These are phyloP conservation scores for Penicillium diatomitis DNA, from an alignment of 495 filamentous ascomycete genomes.

Conservation along the genomic window DNA sequence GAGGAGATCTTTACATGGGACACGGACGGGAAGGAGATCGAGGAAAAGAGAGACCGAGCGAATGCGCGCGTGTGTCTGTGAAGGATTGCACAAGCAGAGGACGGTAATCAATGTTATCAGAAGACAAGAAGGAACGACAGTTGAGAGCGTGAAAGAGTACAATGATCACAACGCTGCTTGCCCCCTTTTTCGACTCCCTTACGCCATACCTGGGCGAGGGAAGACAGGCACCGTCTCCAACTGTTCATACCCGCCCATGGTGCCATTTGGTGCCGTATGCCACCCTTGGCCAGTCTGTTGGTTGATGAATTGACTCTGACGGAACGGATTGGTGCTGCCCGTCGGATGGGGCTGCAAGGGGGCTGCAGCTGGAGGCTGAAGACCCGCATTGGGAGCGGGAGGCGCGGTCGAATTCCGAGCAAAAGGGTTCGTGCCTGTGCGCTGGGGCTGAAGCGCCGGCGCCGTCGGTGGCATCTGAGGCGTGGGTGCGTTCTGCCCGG, in stretches of 20 bases:
- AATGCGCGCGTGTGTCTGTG: too few relatives aligned
- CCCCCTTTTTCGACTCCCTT: not conserved
- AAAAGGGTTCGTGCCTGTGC: constrained; percentile 46
- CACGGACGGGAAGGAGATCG: too few relatives aligned
- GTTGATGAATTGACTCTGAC: constrained; percentile 79
- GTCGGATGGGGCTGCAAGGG: constrained; percentile 62
- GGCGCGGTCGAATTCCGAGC: constrained; percentile 35
- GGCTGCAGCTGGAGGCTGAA: constrained; percentile 31
- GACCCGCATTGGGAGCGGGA: constrained; percentile 22
- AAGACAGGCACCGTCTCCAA: constrained; percentile 77
- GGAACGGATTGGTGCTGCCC: constrained; percentile 90
- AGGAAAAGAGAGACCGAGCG: too few relatives aligned
- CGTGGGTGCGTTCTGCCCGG: constrained; percentile 16
- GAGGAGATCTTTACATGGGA: too few relatives aligned
- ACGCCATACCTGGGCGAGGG: constrained; percentile 57
- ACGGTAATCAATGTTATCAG: not conserved
- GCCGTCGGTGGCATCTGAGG: constrained; percentile 32
- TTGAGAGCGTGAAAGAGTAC: not conserved
- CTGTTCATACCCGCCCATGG: constrained; percentile 77
- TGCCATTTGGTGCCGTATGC: constrained; percentile 64
- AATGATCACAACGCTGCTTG: not conserved
- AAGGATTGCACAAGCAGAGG: not conserved
- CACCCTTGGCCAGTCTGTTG: constrained; percentile 79
- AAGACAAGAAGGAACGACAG: not conserved
- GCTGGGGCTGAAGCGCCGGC: constrained; percentile 31